Evolutionary conservation across 164 flowering plant species (phyloP).

Genomic region (Vitis labrusca): DNA sequence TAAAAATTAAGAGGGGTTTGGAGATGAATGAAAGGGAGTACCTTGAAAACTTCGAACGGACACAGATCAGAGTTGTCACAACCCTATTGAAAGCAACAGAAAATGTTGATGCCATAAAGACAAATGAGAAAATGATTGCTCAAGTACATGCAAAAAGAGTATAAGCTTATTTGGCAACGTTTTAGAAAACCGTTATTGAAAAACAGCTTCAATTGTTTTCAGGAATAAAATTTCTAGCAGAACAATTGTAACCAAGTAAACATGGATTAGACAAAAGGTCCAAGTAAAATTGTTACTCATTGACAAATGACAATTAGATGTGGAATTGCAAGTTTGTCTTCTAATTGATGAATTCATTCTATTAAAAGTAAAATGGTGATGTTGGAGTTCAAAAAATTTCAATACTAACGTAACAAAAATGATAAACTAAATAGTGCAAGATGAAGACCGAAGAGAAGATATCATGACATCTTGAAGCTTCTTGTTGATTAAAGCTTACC

Average conservation of each 20-base stretch:
- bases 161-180: no score
- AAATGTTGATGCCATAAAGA: not conserved
- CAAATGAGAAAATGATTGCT: not conserved
- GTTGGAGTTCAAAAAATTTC: not conserved
- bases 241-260: not conserved
- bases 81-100: conserved; percentile 47
- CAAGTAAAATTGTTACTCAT: not conserved
- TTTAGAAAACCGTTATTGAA: no score
- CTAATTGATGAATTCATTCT: not conserved
- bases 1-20: not conserved
- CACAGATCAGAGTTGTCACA: conserved; percentile 67
- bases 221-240: not conserved
- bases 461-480: not conserved
- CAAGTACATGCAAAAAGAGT: no score
- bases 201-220: no score
- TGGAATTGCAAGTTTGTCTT: no score
- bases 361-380: not conserved
- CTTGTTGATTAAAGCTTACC: conserved; percentile 35
- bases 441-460: not conserved
- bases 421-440: not conserved
- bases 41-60: conserved; percentile 90
- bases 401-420: not conserved
- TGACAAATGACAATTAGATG: not conserved
- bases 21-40: conserved; percentile 19
- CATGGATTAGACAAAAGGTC: not conserved